Evolutionary conservation across 1,139 yeast species (phyloP).

Genomic region (Scheffersomyces parashehatae): DNA sequence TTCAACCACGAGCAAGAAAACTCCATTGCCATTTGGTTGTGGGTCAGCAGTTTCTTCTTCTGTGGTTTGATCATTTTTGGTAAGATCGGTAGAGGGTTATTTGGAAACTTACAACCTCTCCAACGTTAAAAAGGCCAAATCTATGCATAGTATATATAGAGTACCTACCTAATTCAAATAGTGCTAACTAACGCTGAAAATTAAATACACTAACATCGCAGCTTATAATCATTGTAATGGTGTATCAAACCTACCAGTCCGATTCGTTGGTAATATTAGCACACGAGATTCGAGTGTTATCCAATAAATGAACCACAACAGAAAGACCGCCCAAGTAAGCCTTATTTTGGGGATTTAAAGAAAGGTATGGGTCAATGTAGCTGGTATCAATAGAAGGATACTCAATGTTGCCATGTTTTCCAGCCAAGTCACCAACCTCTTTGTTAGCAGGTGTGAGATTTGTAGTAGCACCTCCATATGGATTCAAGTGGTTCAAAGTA

Average conservation of each 20-base stretch:
- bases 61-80: slow-evolving; percentile 72
- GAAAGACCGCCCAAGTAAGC: slow-evolving; percentile 42
- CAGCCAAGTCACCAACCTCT: slow-evolving; percentile 46
- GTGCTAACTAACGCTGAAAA: too few species aligned
- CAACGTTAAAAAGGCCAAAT: too few species aligned
- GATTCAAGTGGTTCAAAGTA: slow-evolving; percentile 40
- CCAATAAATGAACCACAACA: slow-evolving; percentile 37
- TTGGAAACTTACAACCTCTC: slow-evolving; percentile 11
- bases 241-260: too few species aligned
- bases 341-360: slow-evolving; percentile 34
- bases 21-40: slow-evolving; percentile 42
- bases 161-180: too few species aligned
- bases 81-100: slow-evolving; percentile 63
- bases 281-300: slow-evolving; percentile 40
- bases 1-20: slow-evolving; percentile 20
- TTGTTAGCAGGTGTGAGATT: slow-evolving; percentile 24
- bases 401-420: slow-evolving; percentile 38
- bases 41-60: slow-evolving; percentile 65
- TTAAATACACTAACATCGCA: too few species aligned
- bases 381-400: slow-evolving; percentile 23
- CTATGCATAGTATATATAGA: too few species aligned
- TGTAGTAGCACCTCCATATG: slow-evolving; percentile 34
- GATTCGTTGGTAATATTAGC: slow-evolving; percentile 34
- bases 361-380: slow-evolving; percentile 38
- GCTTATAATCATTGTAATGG: too few species aligned